Evolutionary conservation across 2,329 filamentous ascomycete species (phyloP), one percentile per base, ranked within the genome.

Genomic region (Colletotrichum tropicale): DNA sequence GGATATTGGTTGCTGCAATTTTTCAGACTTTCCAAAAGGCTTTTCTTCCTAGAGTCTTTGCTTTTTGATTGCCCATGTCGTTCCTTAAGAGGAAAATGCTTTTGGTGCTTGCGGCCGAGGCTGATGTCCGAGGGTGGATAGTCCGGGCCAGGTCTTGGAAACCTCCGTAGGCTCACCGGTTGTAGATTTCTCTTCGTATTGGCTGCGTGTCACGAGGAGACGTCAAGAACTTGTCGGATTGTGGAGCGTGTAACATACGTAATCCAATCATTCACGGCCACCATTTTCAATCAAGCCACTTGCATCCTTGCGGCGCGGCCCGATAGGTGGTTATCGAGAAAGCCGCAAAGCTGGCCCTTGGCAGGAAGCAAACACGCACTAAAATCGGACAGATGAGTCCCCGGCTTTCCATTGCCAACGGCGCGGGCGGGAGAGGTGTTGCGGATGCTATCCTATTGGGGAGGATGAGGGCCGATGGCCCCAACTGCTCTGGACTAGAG

Each of bases 251-350:
- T 15, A 16, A 36, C 38, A 16, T 56, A 43, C 26, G 52, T 16
- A 15, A 36, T 16, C 73, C 73, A 75, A 72, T 67, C 56, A 72
- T 13, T 38, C 13, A n/a, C 21, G 69, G 15, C 38, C 62, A 15
- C 32, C 62, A 16, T n/a, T 30, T 67, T 43, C 30, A n/a, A 34
- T 24, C 26, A 64, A 56, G 70, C 34, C 30, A 62, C 62, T 56
- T 67, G 73, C 69, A 73, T 62, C 60, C 26, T 52, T 36, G 62
- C 69, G 69, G 69, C 66, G 73, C 73, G 73, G 73, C 69, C 73
- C 69, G 69, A 62, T 73, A 67, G 72, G 69, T 64, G 73, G 62
- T 60, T 73, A 52, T 21, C 32, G 65, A 62, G 38, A 24, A 62
- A 68, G 62, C 55, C 62, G 38, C 66, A 28, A 55, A 62, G 69